A percentile compares a stretch with the other conserved stretches of the same genome.
Evolutionary conservation across 306 rosid species (phyloP).

Genomic region (Dalbergia cultrata): DNA sequence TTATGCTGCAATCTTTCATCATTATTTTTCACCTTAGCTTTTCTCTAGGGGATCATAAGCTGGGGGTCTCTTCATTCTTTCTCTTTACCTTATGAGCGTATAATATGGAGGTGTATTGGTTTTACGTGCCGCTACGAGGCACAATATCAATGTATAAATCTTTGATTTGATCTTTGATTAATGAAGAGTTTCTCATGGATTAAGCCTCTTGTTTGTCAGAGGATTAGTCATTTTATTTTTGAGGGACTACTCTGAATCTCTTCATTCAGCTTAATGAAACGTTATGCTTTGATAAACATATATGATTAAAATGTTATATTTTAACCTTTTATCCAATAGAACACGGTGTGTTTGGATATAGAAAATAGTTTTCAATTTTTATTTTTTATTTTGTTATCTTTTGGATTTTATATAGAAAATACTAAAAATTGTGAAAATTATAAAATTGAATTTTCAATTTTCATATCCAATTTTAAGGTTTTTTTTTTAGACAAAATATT

Average conservation of each 20-base stretch:
- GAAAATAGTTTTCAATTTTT: too few relatives aligned
- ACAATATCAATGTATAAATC: conserved; percentile 50
- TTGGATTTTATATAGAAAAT: too few relatives aligned
- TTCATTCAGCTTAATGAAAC: neutral
- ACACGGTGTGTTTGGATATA: too few relatives aligned
- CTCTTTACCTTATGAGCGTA: too few relatives aligned
- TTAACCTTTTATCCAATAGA: too few relatives aligned
- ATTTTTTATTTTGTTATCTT: too few relatives aligned
- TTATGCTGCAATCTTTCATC: neutral
- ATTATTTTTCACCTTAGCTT: neutral
- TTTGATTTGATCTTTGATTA: conserved; percentile 42
- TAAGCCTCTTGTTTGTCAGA: neutral
- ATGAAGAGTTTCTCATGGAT: conserved; percentile 3
- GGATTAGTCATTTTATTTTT: neutral
- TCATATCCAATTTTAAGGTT: too few relatives aligned
- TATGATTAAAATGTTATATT: neutral
- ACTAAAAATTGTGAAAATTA: too few relatives aligned
- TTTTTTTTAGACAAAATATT: too few relatives aligned
- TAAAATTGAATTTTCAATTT: too few relatives aligned
- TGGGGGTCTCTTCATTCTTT: conserved; percentile 3
- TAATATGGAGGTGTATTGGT: too few relatives aligned
- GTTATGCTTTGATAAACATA: neutral
- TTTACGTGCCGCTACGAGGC: conserved; percentile 39
- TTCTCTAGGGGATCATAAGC: conserved; percentile 26
- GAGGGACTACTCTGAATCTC: neutral